Percentiles rank a stretch among this genome's conserved stretches.
phyloP scores from a whole-genome alignment of 768 basidiomycete species.

The Hygrocybe punicea region DNA sequence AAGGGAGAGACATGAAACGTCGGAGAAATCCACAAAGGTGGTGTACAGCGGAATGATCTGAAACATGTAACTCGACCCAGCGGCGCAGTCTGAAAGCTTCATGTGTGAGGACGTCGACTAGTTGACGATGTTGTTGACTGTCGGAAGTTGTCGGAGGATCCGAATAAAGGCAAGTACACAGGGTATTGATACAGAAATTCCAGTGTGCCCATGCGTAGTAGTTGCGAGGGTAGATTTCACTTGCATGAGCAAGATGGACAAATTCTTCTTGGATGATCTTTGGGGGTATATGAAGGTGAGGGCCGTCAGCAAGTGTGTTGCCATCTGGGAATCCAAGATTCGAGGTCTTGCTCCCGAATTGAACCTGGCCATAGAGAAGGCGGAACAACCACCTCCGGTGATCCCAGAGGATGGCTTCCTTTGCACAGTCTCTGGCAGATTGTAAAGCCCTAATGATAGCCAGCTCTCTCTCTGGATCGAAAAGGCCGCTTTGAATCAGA shows the following conservation, averaged over 20 bases:
- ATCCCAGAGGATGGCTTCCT: conserved; percentile 67
- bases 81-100: conserved; percentile 38
- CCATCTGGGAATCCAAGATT: too few species aligned
- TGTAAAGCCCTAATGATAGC: conserved; percentile 43
- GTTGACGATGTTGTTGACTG: conserved; percentile 17
- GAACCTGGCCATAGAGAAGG: conserved; percentile 25
- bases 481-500: conserved; percentile 39
- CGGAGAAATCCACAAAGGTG: conserved; percentile 44
- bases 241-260: conserved; percentile 44
- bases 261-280: conserved; percentile 47
- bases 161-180: conserved; percentile 20
- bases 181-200: conserved; percentile 43
- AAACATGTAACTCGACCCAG: conserved; percentile 65
- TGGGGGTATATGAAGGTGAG: conserved; percentile 34
- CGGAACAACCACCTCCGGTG: conserved; percentile 65
- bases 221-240: conserved; percentile 65
- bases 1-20: conserved; percentile 19
- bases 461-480: conserved; percentile 48
- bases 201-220: conserved; percentile 74
- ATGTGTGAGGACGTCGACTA: conserved; percentile 33
- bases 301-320: conserved; percentile 4
- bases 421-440: conserved; percentile 53
- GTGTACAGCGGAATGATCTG: conserved; percentile 65
- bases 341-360: conserved; percentile 22
- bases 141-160: conserved; percentile 9